Evolutionary conservation across 176 grass and related monocot species (phyloP), one percentile per base, ranked within the genome.

Genomic region (Coix lacrymajobi): DNA sequence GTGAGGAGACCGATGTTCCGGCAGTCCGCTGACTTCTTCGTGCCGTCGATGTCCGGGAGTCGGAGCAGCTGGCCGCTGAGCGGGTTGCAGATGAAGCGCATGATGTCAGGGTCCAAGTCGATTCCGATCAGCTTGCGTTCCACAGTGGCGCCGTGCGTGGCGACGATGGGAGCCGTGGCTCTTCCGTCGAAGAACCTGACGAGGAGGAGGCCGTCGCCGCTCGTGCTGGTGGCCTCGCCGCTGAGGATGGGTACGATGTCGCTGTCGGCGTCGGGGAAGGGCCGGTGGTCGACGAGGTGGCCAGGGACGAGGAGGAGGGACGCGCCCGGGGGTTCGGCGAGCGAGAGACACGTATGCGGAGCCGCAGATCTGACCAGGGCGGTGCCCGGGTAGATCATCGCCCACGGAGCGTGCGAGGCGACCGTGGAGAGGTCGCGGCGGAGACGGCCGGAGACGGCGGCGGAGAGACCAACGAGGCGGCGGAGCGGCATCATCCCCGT

Each of bases 1-100:
- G 63, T 68, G 78, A 80, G 45, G 8, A 80, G 30, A 4, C 78
- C 62, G 49, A 20, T 0, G 19, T 22, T 8, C 51, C 2, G 44
- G 15, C 9, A 66, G 29, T 0, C 5, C 44, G 8, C 5, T 32
- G 64, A 10, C 43, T 80, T 68, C 78, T 54, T 67, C 11, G 30
- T 24, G 30, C 44, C 63, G 63, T 80, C 44, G 13, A 80, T 36
- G 30, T 80, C 63, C 3, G 44, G 78, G 30, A 80, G 62, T 13
- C 63, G 44, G 63, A 52, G 51, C 20, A 68, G 20, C 43, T 80
- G 32, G 44, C 78, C 63, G 8, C 29, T 80, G 44, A 68, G 28
- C 7, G 73, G 78, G 43, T 80, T 80, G 30, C 78, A 54, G 63
- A 80, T 13, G 31, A 67, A 80, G 39, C 30, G 78, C 7, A n/a